Conservation (phyloP, 164 flowering plant species). For the Amborella trichopoda region DNA sequence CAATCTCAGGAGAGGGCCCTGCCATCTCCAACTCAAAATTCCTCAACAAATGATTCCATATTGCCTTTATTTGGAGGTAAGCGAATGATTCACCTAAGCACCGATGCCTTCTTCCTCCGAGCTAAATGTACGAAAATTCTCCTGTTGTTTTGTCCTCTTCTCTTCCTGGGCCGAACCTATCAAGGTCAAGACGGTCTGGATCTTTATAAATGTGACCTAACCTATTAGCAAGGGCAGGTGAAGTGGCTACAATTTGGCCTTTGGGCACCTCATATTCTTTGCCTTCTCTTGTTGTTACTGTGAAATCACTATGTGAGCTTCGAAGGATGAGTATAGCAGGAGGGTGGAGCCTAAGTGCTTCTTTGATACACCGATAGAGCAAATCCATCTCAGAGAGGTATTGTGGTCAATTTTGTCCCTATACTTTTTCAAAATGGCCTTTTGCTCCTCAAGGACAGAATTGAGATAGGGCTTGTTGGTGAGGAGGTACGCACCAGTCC, state of each 20-base stretch:
- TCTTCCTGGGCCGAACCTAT: constrained; percentile 55
- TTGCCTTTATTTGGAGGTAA: constrained; percentile 60
- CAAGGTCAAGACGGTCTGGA: constrained; percentile 59
- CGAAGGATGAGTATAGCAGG: constrained; percentile 64
- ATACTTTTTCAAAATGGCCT: constrained; percentile 31
- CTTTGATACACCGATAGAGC: constrained; percentile 55
- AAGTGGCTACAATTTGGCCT: constrained; percentile 74
- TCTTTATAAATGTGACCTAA: constrained; percentile 46
- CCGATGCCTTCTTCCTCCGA: constrained; percentile 76
- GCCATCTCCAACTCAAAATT: constrained; percentile 62
- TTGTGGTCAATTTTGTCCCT: constrained; percentile 55
- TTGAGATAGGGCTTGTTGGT: constrained; percentile 29
- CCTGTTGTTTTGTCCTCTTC: constrained; percentile 75
- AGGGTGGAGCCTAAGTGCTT: constrained; percentile 72
- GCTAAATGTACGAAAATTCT: constrained; percentile 53
- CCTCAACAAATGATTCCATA: constrained; percentile 70
- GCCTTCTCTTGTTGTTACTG: constrained; percentile 55
- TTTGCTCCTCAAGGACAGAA: constrained; percentile 51
- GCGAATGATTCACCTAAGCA: constrained; percentile 80
- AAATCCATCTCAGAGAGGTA: constrained; percentile 64
- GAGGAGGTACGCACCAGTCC: too few species aligned
- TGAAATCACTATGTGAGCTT: constrained; percentile 54
- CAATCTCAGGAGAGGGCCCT: constrained; percentile 81
- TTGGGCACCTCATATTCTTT: constrained; percentile 60
- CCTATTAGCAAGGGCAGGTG: constrained; percentile 69